These are phyloP conservation scores for Pichia scutulata DNA, from an alignment of 805 yeast genomes.

Conservation along the genomic window DNA sequence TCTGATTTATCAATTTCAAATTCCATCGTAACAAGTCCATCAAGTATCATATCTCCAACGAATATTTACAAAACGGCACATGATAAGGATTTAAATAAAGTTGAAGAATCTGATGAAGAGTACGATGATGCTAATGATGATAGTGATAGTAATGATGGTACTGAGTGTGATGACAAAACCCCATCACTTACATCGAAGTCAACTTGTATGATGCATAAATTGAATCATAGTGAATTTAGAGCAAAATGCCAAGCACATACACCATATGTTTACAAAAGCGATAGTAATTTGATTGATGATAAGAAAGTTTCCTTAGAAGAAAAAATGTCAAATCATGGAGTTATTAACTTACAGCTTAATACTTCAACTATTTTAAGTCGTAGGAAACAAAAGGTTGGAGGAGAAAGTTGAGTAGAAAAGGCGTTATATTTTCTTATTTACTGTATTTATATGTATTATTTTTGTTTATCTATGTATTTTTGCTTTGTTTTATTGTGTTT, in stretches of 20 bases:
- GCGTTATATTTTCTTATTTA: not conserved
- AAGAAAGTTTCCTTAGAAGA: constrained; percentile 18
- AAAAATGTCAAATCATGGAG: constrained; percentile 4
- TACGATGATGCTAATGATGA: constrained; percentile 6
- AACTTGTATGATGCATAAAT: constrained; percentile 1
- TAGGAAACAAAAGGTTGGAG: constrained; percentile 29
- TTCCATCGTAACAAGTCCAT: constrained; percentile 2
- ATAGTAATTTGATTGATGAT: not conserved
- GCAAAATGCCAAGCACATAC: constrained; percentile 12
- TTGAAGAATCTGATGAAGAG: constrained; percentile 12
- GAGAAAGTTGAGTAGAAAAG: not conserved
- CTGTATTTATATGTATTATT: not conserved
- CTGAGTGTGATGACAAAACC: constrained; percentile 14
- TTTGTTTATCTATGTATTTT: no score
- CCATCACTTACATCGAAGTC: constrained; percentile 2
- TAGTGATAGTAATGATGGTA: not conserved
- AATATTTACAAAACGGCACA: not conserved
- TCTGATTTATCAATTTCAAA: constrained; percentile 1
- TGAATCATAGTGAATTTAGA: constrained; percentile 4
- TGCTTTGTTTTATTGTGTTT: no score
- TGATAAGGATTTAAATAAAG: not conserved
- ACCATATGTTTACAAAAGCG: constrained; percentile 11
- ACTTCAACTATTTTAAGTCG: constrained; percentile 59
- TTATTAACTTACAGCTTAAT: constrained; percentile 49
- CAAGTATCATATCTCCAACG: constrained; percentile 1